These are phyloP conservation scores for Sistotremastrum suecicum DNA, from an alignment of 768 basidiomycete species.

Conservation along the genomic window DNA sequence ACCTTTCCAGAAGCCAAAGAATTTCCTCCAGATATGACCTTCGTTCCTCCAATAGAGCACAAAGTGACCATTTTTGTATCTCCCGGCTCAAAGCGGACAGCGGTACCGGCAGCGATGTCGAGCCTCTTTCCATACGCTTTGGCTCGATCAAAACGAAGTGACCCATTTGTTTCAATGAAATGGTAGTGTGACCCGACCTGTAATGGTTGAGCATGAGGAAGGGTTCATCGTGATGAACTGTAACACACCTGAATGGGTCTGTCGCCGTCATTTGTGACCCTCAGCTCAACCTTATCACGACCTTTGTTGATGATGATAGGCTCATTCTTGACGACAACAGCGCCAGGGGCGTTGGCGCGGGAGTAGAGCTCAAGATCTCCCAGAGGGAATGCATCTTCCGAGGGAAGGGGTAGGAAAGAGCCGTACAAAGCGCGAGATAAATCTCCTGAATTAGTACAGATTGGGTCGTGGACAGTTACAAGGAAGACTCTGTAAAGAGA, in stretches of 20 bases:
- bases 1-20: conserved; percentile 44
- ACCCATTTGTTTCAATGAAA: conserved; percentile 80
- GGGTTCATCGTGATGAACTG: background rate
- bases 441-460: conserved; percentile 71
- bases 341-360: conserved; percentile 52
- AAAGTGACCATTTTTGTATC: conserved; percentile 75
- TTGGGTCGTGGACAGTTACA: conserved; percentile 94
- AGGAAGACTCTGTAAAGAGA: conserved; percentile 57
- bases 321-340: conserved; percentile 51
- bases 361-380: conserved; percentile 33
- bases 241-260: conserved; percentile 71
- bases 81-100: conserved; percentile 93
- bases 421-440: conserved; percentile 82
- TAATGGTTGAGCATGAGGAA: conserved; percentile 1
- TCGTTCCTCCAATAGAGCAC: conserved; percentile 60
- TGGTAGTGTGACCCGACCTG: conserved; percentile 92
- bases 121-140: conserved; percentile 74
- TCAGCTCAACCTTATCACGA: conserved; percentile 50
- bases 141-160: conserved; percentile 68
- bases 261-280: conserved; percentile 84
- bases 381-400: conserved; percentile 47
- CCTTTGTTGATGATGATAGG: conserved; percentile 66
- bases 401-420: conserved; percentile 79
- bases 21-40: conserved; percentile 70
- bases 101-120: conserved; percentile 90